Conservation (phyloP, 805 yeast genomes). For the Wickerhamomyces xylosicus region DNA sequence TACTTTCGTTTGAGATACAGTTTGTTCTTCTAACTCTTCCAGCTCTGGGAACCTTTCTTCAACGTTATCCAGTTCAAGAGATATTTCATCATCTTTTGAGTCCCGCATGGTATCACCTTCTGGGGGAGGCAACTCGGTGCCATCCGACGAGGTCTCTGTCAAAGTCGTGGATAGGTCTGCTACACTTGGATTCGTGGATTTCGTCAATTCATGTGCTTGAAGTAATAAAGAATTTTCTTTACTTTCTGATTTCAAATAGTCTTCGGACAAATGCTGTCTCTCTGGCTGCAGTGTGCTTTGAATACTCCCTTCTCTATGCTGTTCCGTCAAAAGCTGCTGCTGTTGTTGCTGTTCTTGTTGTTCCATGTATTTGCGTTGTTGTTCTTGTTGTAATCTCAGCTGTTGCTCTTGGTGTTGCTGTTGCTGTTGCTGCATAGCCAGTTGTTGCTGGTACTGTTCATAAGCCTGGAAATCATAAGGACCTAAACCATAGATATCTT, state of each 20-base stretch:
- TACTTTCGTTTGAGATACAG: too few relatives aligned
- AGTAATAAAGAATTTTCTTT: neutral
- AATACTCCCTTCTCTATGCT: neutral
- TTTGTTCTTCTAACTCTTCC: slow-evolving; percentile 23
- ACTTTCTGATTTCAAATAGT: neutral
- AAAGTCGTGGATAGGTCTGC: slow-evolving; percentile 13
- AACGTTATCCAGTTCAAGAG: slow-evolving; percentile 29
- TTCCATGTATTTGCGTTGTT: slow-evolving; percentile 6
- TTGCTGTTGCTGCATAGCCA: slow-evolving; percentile 29
- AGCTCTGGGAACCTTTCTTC: slow-evolving; percentile 44
- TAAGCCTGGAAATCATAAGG: slow-evolving; percentile 48
- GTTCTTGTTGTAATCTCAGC: slow-evolving; percentile 12
- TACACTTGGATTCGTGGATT: slow-evolving; percentile 17
- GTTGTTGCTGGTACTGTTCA: slow-evolving; percentile 34
- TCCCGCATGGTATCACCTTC: neutral
- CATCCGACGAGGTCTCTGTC: too few relatives aligned
- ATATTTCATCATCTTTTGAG: neutral
- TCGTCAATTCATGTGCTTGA: slow-evolving; percentile 13
- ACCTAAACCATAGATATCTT: slow-evolving; percentile 34
- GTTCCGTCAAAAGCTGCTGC: slow-evolving; percentile 8
- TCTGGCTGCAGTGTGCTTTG: neutral
- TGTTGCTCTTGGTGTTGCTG: slow-evolving; percentile 19
- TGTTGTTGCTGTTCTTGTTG: slow-evolving; percentile 12
- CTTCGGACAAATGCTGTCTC: neutral
- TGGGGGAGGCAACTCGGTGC: too few relatives aligned